Conservation (phyloP, 108 stramenopile species). For the Skeletonema marinoi region DNA sequence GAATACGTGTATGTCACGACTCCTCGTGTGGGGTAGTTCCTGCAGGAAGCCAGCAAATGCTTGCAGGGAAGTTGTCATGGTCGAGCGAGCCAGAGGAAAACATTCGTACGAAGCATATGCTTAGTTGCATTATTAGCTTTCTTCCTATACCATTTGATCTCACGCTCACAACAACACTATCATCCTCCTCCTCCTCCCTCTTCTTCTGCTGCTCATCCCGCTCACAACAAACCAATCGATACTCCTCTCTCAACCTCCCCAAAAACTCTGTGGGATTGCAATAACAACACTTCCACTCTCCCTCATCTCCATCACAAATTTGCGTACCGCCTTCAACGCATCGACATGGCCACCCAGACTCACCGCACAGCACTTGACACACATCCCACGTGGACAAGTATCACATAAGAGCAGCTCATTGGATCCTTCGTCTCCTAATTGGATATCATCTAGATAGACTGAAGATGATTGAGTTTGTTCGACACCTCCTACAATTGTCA, state of each 20-base stretch:
- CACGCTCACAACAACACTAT: too few relatives aligned
- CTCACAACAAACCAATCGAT: background rate
- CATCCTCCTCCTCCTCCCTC: background rate
- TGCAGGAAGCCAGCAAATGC: too few relatives aligned
- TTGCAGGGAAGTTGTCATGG: too few relatives aligned
- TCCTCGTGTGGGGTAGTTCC: too few relatives aligned
- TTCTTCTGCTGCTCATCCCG: too few relatives aligned
- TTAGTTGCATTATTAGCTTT: too few relatives aligned
- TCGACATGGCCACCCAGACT: constrained; percentile 17
- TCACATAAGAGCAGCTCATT: constrained; percentile 51
- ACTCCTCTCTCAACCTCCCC: constrained; percentile 14
- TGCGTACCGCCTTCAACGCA: constrained; percentile 16
- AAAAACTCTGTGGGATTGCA: constrained; percentile 43
- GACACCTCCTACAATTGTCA: too few relatives aligned
- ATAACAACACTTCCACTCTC: constrained; percentile 44
- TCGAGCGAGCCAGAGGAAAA: too few relatives aligned
- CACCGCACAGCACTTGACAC: constrained; percentile 36
- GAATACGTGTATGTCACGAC: too few relatives aligned
- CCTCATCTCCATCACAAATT: background rate
- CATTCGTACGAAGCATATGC: too few relatives aligned
- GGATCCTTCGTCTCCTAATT: background rate
- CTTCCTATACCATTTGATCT: too few relatives aligned
- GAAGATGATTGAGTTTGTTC: too few relatives aligned
- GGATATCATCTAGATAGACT: background rate
- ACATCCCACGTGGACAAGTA: constrained; percentile 52